Evolutionary conservation across 208 protist species (phyloP), one percentile per base, ranked within the genome.

Genomic region (Trypanosoma avium): DNA sequence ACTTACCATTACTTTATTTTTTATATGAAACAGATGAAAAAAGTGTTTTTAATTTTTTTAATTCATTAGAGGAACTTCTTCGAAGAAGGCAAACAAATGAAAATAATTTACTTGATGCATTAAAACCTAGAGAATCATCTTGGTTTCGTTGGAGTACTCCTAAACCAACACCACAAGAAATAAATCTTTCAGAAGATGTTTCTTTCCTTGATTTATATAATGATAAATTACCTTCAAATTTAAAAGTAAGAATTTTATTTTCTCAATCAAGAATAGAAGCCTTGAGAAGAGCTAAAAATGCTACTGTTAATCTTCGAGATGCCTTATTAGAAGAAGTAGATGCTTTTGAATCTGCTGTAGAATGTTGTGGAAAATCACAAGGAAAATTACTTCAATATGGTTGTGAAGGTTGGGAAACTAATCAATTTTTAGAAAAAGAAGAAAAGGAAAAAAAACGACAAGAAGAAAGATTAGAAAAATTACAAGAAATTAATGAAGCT

Each of bases 1-100:
- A 73, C 59, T 32, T 80, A 1, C 80, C 80, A 1, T 21, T 79
- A 12, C 57, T 81, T 27, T 79, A 62, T 35, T 81, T 85, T 57
- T 40, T 85, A 12, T 85, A 70, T 52, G 79, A 85, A 49, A 3
- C 32, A 1, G 46, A 79, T 30, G 59, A 76, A 12, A 75, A 58
- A 21, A 40, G 57, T 33, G 65, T 70, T 22, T 4, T 38, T 3
- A 56, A 57, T 13, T 80, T 75, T 30, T 79, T 85, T 58, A 38
- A 33, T 3, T 24, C 54, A 4, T 24, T 81, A 10, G 67, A 77
- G n/a, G 65, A 65, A 33, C 46, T 61, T 27, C 30, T 79, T 46
- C 78, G 64, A 30, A 57, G 32, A 15, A 49, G 69, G 10, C 58
- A 66, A 13, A 17, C 17, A 26, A 49, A 47, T 22, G 75, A 81